Evolutionary conservation across 306 rosid genomes (phyloP).

Genomic region (Albizia julibrissin): DNA sequence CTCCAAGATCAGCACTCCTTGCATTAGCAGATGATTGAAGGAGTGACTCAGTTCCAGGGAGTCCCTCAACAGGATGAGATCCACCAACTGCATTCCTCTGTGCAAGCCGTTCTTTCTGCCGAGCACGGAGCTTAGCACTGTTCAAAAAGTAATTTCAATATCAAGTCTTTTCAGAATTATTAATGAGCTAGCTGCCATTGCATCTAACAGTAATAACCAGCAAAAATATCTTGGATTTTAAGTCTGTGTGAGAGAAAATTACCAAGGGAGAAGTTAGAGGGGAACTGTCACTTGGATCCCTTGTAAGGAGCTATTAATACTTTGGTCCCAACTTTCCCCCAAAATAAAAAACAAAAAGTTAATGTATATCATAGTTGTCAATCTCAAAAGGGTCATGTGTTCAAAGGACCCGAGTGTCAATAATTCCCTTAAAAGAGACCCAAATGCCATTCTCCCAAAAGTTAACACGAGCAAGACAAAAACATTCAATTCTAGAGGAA

Average conservation of each 20-base stretch:
- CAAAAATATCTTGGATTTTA: constrained; percentile 9
- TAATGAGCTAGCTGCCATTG: constrained; percentile 11
- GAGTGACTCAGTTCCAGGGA: constrained; percentile 46
- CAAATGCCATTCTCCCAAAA: not conserved
- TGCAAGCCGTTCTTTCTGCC: constrained; percentile 84
- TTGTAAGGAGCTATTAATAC: not conserved
- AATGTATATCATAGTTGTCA: not conserved
- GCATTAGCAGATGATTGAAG: constrained; percentile 46
- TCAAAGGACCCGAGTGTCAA: not conserved
- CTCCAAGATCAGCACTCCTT: constrained; percentile 50
- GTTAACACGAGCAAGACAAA: not conserved
- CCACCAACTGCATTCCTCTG: constrained; percentile 58
- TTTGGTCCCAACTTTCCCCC: not conserved
- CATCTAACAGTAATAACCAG: constrained; percentile 17
- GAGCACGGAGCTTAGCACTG: constrained; percentile 94
- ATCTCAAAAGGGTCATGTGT: not conserved
- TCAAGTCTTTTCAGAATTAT: constrained; percentile 13
- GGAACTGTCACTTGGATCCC: not conserved
- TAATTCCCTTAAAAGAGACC: not conserved
- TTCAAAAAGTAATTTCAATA: constrained; percentile 40
- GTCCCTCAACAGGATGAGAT: constrained; percentile 50
- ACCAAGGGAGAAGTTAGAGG: constrained; percentile 22
- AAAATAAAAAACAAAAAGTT: not conserved
- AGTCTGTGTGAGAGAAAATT: not conserved
- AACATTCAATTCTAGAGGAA: not conserved